Conservation (phyloP, 2,329 filamentous ascomycete species). For the Aspergillus ibericus region DNA sequence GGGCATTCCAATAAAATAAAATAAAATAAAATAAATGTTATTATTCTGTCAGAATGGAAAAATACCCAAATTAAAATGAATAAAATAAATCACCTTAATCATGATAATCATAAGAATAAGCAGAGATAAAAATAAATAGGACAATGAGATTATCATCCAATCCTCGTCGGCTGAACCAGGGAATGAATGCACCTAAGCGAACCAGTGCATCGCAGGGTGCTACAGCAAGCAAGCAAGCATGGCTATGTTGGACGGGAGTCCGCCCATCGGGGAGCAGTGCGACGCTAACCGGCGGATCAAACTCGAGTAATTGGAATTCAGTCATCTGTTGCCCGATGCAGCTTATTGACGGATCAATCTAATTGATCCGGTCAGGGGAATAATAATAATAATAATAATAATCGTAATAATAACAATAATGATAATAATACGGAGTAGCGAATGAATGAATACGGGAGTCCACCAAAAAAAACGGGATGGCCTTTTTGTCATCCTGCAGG, state of each 20-base stretch:
- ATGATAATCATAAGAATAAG: conserved; percentile 8
- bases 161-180: neutral
- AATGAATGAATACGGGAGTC: neutral
- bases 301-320: neutral
- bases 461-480: neutral
- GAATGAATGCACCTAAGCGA: conserved; percentile 1
- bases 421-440: neutral
- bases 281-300: neutral
- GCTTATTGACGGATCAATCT: neutral
- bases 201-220: conserved; percentile 10
- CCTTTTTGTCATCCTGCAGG: neutral
- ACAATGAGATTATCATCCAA: neutral
- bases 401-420: neutral
- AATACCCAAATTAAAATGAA: conserved; percentile 3
- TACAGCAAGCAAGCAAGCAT: conserved; percentile 12
- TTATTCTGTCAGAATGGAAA: neutral
- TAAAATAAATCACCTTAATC: conserved; percentile 1
- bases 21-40: neutral
- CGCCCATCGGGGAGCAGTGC: neutral
- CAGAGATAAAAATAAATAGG: neutral
- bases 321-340: neutral
- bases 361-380: neutral
- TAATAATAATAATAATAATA: neutral
- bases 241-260: conserved; percentile 15
- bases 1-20: neutral